phyloP scores from a whole-genome alignment of 257 asterid species.

The Scutellaria baicalensis region DNA sequence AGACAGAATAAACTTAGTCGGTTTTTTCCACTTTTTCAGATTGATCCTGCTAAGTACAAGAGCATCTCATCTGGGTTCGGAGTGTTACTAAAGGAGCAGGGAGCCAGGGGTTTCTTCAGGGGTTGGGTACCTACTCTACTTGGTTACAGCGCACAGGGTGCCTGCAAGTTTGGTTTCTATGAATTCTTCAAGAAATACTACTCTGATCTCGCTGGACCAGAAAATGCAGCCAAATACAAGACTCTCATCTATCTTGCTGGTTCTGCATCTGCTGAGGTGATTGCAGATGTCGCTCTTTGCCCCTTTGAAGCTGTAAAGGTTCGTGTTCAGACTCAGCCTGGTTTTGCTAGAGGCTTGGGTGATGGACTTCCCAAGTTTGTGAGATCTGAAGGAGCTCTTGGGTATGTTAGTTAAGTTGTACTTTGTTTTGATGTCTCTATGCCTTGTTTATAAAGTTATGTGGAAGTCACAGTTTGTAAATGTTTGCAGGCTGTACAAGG shows the following conservation, averaged over 20 bases:
- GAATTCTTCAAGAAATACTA: conserved; percentile 46
- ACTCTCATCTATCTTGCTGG: conserved; percentile 44
- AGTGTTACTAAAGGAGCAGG: conserved; percentile 40
- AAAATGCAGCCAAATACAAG: conserved; percentile 37
- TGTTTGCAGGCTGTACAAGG: conserved; percentile 74
- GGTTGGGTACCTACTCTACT: conserved; percentile 51
- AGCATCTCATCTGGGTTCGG: conserved; percentile 50
- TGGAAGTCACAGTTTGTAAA: not conserved
- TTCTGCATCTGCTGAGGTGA: conserved; percentile 53
- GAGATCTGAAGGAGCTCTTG: conserved; percentile 43
- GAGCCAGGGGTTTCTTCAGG: conserved; percentile 40
- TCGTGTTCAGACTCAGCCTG: conserved; percentile 54
- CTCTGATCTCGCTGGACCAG: conserved; percentile 48
- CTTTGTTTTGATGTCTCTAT: not conserved
- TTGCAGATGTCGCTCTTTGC: conserved; percentile 44
- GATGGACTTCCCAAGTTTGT: conserved; percentile 51
- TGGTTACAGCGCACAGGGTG: conserved; percentile 57
- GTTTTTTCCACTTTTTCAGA: conserved; percentile 9
- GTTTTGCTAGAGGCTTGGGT: conserved; percentile 41
- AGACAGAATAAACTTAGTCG: not conserved
- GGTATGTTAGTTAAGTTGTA: conserved; percentile 21
- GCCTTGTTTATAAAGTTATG: not conserved
- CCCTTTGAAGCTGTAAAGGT: conserved; percentile 53
- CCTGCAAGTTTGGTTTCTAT: conserved; percentile 53
- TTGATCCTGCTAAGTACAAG: conserved; percentile 45